These are phyloP conservation scores for Arachnopeziza araneosa DNA, from an alignment of 2,329 filamentous ascomycete genomes.

Conservation along the genomic window DNA sequence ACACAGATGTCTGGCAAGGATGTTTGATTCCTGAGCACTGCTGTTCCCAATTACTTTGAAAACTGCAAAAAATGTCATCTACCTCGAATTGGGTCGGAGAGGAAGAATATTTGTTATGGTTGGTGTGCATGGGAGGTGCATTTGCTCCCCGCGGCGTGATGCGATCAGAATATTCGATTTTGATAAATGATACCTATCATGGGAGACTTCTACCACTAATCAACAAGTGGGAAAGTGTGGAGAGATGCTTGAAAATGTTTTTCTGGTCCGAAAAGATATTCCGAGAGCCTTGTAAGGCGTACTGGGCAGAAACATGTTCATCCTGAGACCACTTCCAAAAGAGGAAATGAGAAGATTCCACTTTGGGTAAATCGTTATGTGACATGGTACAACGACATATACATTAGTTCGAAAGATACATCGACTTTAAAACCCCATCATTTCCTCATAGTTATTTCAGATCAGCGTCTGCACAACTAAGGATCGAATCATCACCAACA, in stretches of 20 bases:
- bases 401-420: background rate
- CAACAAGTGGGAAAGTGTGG: background rate
- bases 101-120: background rate
- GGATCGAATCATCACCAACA: background rate
- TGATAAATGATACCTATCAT: background rate
- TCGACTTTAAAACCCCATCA: background rate
- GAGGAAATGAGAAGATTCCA: background rate
- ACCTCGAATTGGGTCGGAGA: background rate
- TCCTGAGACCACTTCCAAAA: background rate
- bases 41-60: background rate
- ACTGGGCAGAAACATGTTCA: background rate
- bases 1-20: background rate
- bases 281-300: background rate
- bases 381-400: background rate
- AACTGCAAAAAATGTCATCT: background rate
- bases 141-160: background rate
- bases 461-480: background rate
- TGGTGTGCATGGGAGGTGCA: background rate
- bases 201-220: background rate
- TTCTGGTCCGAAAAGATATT: background rate
- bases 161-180: background rate
- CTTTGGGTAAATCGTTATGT: background rate
- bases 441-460: background rate
- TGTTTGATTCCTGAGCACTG: background rate
- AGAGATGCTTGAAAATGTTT: background rate